Conservation (phyloP, 345 rosid species). For the Arabidopsis thaliana region DNA sequence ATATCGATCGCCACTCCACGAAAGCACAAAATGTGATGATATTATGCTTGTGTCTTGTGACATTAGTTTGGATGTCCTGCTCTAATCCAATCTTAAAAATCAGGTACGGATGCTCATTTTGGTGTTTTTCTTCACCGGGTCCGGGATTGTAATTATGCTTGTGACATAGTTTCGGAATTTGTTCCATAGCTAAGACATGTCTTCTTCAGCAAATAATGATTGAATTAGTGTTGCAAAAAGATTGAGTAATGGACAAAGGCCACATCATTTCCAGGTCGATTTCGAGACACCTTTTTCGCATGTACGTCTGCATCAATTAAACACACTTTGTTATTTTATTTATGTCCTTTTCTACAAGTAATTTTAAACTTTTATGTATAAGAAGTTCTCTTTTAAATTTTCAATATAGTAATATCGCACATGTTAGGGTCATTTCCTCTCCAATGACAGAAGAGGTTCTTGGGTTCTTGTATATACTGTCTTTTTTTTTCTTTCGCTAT, state of each 20-base stretch:
- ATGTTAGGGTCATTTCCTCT: constrained; percentile 32
- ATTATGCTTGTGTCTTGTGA: not conserved
- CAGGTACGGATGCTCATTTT: constrained; percentile 4
- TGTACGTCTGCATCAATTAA: constrained; percentile 30
- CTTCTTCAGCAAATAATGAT: constrained; percentile 27
- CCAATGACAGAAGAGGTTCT: constrained; percentile 31
- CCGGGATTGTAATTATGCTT: constrained; percentile 28
- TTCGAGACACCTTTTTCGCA: constrained; percentile 41
- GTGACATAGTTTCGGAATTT: constrained; percentile 11
- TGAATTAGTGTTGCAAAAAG: constrained; percentile 10
- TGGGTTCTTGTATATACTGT: constrained; percentile 20
- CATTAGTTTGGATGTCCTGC: not conserved
- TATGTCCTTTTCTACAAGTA: constrained; percentile 14
- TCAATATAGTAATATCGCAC: constrained; percentile 26
- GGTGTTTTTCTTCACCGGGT: constrained; percentile 15
- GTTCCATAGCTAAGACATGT: constrained; percentile 32
- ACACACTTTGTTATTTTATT: constrained; percentile 19
- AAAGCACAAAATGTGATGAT: not conserved
- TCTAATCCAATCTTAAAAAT: constrained; percentile 15
- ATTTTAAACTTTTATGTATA: not conserved
- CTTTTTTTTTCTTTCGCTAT: not conserved
- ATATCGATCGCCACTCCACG: not conserved
- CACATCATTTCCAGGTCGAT: constrained; percentile 38
- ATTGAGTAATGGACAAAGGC: constrained; percentile 33
- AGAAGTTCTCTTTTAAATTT: not conserved